Evolutionary conservation across 208 protist genomes (phyloP).

Genomic region (Trypanosoma grayi): DNA sequence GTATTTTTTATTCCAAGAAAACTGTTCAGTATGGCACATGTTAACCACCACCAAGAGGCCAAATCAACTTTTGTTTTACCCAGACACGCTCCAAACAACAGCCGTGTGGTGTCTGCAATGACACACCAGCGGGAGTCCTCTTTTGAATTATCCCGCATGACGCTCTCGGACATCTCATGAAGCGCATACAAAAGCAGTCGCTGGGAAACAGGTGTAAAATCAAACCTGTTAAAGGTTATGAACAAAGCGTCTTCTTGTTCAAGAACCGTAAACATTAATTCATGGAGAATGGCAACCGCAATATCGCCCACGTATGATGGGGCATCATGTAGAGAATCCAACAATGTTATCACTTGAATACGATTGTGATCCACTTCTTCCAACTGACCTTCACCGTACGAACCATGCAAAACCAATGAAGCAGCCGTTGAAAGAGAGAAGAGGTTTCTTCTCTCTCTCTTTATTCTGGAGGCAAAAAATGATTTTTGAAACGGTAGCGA

Average conservation of each 20-base stretch:
- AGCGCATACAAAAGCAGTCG: conserved; percentile 8
- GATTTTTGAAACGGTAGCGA: background rate
- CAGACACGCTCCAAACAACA: conserved; percentile 10
- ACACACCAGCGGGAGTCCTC: background rate
- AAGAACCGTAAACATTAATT: conserved; percentile 14
- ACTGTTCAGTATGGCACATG: conserved; percentile 8
- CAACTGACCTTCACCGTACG: conserved; percentile 6
- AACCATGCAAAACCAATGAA: conserved; percentile 7
- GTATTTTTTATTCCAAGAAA: conserved; percentile 1
- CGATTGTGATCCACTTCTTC: conserved; percentile 21
- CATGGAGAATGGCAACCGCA: background rate
- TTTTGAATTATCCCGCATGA: background rate
- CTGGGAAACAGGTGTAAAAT: conserved; percentile 1
- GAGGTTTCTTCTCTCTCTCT: conserved; percentile 5
- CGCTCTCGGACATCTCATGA: background rate
- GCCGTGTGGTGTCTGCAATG: conserved; percentile 7
- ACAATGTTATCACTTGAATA: conserved; percentile 15
- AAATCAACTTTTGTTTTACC: background rate
- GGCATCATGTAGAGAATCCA: background rate
- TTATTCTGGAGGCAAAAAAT: background rate
- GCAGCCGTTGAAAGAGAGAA: conserved; percentile 7
- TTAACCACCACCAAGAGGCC: conserved; percentile 14
- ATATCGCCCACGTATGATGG: background rate
- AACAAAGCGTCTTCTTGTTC: conserved; percentile 18
- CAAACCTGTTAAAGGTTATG: conserved; percentile 5